Percentiles rank a stretch among this genome's conserved stretches.
phyloP scores from a whole-genome alignment of 257 asterid species.

The Petunia secreta region DNA sequence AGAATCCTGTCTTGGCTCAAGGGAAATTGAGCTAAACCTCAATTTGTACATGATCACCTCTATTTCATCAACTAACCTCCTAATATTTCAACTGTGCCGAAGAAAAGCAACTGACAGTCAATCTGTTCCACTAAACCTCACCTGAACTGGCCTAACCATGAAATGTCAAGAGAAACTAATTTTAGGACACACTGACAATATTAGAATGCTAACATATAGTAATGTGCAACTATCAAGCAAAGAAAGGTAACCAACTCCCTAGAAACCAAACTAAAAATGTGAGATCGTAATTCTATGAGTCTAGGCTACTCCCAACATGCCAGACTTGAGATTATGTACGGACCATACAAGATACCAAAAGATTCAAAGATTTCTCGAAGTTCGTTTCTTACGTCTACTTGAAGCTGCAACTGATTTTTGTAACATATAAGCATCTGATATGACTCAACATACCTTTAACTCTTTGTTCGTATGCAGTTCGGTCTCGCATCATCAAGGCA shows the following conservation, averaged over 20 bases:
- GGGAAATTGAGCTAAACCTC: background rate
- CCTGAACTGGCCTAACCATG: background rate
- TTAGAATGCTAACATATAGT: background rate
- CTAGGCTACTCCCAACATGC: background rate
- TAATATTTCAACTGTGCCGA: background rate
- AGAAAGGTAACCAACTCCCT: background rate
- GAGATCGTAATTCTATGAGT: background rate
- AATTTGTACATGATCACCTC: background rate
- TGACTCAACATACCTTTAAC: slow-evolving; percentile 74
- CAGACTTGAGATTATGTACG: no score
- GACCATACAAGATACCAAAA: background rate
- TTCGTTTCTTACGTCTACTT: background rate
- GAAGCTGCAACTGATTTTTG: background rate
- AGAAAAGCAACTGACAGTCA: background rate
- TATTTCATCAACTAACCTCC: background rate
- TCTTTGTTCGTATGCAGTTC: slow-evolving; percentile 69
- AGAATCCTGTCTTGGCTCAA: background rate
- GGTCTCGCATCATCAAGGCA: slow-evolving; percentile 89
- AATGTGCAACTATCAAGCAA: background rate
- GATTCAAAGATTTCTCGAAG: background rate
- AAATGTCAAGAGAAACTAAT: background rate
- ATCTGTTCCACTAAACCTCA: background rate
- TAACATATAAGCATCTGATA: slow-evolving; percentile 15
- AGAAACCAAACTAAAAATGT: background rate
- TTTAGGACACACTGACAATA: background rate